A percentile compares a stretch with the other conserved stretches of the same genome.
phyloP scores from a whole-genome alignment of 2,329 filamentous ascomycete genomes.

The Aspergillus proliferans region DNA sequence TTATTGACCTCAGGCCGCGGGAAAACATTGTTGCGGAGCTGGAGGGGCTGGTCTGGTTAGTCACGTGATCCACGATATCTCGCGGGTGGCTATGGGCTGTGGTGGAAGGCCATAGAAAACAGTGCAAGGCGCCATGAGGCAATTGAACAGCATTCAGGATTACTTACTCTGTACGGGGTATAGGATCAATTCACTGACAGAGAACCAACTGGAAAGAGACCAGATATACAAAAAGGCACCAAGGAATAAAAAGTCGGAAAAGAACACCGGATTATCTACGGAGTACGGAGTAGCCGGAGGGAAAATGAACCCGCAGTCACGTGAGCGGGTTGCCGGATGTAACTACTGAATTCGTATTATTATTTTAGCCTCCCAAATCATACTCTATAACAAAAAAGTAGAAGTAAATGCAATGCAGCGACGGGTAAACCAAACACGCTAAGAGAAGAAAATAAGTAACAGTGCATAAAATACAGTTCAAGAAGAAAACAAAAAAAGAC shows the following conservation, averaged over 20 bases:
- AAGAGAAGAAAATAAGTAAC: slow-evolving; percentile 10
- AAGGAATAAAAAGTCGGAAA: slow-evolving; percentile 12
- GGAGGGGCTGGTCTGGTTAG: slow-evolving; percentile 17
- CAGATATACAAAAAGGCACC: slow-evolving; percentile 13
- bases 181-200: too few species aligned
- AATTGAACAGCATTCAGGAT: too few species aligned
- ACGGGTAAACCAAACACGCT: slow-evolving; percentile 5
- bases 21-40: slow-evolving; percentile 33
- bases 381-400: too few species aligned
- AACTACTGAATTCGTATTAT: too few species aligned
- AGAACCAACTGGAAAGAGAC: slow-evolving; percentile 2
- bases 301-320: too few species aligned
- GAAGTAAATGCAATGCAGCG: neutral
- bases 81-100: neutral
- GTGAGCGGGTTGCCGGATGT: too few species aligned
- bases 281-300: slow-evolving; percentile 1
- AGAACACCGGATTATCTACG: slow-evolving; percentile 4
- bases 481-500: slow-evolving; percentile 1
- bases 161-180: too few species aligned
- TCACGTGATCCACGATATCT: slow-evolving; percentile 24
- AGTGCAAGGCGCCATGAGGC: too few species aligned
- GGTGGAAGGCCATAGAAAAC: too few species aligned
- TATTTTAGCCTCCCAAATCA: too few species aligned
- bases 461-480: neutral
- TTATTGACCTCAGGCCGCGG: slow-evolving; percentile 33